Percentiles rank a stretch among this genome's conserved stretches.
Evolutionary conservation across 306 rosid genomes (phyloP).

Genomic region (Quercus aquifolioides): DNA sequence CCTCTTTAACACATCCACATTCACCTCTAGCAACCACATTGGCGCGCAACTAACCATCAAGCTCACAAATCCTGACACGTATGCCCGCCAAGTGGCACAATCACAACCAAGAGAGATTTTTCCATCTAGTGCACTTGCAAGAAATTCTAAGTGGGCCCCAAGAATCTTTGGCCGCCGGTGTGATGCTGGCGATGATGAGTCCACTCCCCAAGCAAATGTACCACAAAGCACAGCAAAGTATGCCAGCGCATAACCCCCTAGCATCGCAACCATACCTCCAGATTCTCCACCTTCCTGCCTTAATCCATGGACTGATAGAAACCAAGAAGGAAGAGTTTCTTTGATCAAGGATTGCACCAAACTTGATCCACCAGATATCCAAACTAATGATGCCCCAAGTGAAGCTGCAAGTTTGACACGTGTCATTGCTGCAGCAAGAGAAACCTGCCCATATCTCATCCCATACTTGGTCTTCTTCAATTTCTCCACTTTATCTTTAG

Average conservation of each 20-base stretch:
- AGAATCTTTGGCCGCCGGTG: conserved; percentile 55
- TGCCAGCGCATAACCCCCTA: conserved; percentile 81
- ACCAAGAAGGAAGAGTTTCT: conserved; percentile 85
- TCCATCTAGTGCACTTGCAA: conserved; percentile 58
- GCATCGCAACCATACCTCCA: conserved; percentile 61
- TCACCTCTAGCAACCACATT: conserved; percentile 60
- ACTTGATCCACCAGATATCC: conserved; percentile 79
- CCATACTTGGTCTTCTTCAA: conserved; percentile 61
- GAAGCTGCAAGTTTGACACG: conserved; percentile 80
- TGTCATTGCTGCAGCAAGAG: conserved; percentile 65
- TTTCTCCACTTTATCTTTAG: conserved; percentile 48
- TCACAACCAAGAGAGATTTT: conserved; percentile 57
- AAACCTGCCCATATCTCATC: conserved; percentile 61
- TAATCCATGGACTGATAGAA: conserved; percentile 47
- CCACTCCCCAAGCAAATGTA: conserved; percentile 82
- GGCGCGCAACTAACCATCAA: conserved; percentile 66
- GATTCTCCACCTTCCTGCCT: conserved; percentile 53
- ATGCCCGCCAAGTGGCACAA: conserved; percentile 64
- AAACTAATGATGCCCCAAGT: conserved; percentile 78
- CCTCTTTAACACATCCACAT: conserved; percentile 59
- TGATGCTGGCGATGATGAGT: conserved; percentile 38
- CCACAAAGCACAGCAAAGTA: conserved; percentile 63
- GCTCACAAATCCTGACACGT: conserved; percentile 67
- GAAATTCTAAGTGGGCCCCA: conserved; percentile 63
- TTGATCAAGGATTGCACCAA: conserved; percentile 65